A percentile compares a stretch with the other conserved stretches of the same genome.
phyloP scores from a whole-genome alignment of 179 eudicot species.

The Kewa caespitosa region DNA sequence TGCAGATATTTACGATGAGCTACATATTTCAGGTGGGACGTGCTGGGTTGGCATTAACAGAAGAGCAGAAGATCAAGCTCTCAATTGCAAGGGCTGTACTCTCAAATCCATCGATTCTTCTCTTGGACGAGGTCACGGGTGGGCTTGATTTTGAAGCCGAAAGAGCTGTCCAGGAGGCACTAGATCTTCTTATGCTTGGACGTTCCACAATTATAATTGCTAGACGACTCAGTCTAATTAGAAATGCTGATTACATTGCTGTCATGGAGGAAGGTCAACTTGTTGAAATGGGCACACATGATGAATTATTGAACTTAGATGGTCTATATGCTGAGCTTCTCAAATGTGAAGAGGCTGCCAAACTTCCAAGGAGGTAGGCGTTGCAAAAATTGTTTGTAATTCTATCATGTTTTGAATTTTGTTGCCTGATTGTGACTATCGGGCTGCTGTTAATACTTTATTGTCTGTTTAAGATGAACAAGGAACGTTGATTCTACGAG shows the following conservation, averaged over 20 bases:
- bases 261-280: slow-evolving; percentile 99
- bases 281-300: slow-evolving; percentile 99
- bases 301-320: slow-evolving; percentile 75
- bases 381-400: not conserved
- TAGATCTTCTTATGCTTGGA: slow-evolving; percentile 93
- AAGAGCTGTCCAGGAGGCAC: slow-evolving; percentile 85
- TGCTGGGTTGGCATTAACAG: slow-evolving; percentile 82
- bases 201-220: slow-evolving; percentile 96
- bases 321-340: slow-evolving; percentile 97
- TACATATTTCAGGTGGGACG: slow-evolving; percentile 69
- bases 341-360: slow-evolving; percentile 95
- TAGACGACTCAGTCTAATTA: slow-evolving; percentile 82
- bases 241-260: slow-evolving; percentile 96
- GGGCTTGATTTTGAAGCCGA: slow-evolving; percentile 99
- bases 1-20: slow-evolving; percentile 13
- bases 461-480: not conserved
- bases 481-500: not conserved
- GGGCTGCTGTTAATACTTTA: not conserved
- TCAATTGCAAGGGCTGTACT: slow-evolving; percentile 97
- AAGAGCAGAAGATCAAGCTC: slow-evolving; percentile 93
- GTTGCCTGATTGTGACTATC: not conserved
- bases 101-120: slow-evolving; percentile 89
- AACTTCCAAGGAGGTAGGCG: slow-evolving; percentile 87
- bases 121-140: slow-evolving; percentile 98
- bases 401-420: slow-evolving; percentile 3